phyloP scores from a whole-genome alignment of 805 yeast species.

The Nakazawaea ernobii region DNA sequence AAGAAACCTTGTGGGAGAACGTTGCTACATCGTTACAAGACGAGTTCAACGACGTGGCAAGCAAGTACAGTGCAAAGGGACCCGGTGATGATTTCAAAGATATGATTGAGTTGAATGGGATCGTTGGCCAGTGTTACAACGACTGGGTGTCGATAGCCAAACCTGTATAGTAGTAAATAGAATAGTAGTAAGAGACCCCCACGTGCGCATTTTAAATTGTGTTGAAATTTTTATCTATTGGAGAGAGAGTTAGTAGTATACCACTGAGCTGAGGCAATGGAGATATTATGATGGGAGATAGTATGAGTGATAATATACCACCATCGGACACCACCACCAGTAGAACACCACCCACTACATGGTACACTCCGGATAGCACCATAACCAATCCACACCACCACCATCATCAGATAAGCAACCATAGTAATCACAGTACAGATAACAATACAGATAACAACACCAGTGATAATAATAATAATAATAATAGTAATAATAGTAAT shows the following conservation, averaged over 20 bases:
- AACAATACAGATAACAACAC: not conserved
- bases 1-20: slow-evolving; percentile 76
- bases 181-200: not conserved
- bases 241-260: no score
- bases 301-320: no score
- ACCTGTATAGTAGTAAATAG: no score
- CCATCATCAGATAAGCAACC: not conserved
- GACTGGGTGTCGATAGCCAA: slow-evolving; percentile 1
- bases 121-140: slow-evolving; percentile 47
- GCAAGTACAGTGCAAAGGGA: slow-evolving; percentile 34
- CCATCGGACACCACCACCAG: no score
- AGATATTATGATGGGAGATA: no score
- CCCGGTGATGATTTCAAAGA: slow-evolving; percentile 45
- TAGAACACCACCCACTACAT: no score
- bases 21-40: slow-evolving; percentile 32
- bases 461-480: not conserved
- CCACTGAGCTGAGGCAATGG: no score
- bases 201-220: not conserved
- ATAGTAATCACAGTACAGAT: not conserved
- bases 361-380: no score
- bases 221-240: no score
- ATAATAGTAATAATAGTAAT: not conserved
- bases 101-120: slow-evolving; percentile 47
- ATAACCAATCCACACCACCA: no score
- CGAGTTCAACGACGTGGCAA: slow-evolving; percentile 48